Evolutionary conservation across 2,329 filamentous ascomycete genomes (phyloP), one percentile per base, ranked within the genome.

Genomic region (Orbilia brochopaga): DNA sequence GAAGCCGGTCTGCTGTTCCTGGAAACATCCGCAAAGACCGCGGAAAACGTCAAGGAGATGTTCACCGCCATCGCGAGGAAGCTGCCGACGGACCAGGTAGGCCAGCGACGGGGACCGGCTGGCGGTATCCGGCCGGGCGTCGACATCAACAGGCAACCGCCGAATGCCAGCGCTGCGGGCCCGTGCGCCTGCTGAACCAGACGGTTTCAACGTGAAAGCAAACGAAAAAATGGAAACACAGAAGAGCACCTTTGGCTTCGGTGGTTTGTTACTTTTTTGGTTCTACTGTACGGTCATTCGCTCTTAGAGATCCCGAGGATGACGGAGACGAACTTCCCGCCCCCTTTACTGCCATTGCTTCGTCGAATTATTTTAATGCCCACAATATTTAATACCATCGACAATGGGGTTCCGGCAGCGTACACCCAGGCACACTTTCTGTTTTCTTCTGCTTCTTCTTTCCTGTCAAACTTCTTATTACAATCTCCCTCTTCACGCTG

Each of bases 31-130:
- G 94, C 94, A 75, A 99, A 99, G 85, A 96, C 93, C 40, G 90
- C 92, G 66, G 92, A 96, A 82, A 99, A 99, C 77, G 94, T 99
- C 62, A 87, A 88, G 78, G 94, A 97, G 77, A 85, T 99, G 59
- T 99, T 99, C 82, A 97, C 93, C 46, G 92, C 92, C 67, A 97
- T 99, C 79, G 94, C 94, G 74, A 96, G 93, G 88, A 97, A 96
- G 82, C 85, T 99, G 75, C 94, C 94, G 32, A 88, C 97, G 76
- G 94, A 99, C 79, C 94, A 97, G 81, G 92, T 88, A 56, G 93
- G 92, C n/a, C 91, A 93, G 74, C 87, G 93, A 75, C 74, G 75
- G 53, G 73, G 65, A 37, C 73, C 70, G 13, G 67, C 69, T 15
- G 75, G 74, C 21, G 73, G 70, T 24, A 72, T 74, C 75, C 82